These are phyloP conservation scores for Flaveria linearis DNA, from an alignment of 129 eudicot species.

Conservation along the genomic window DNA sequence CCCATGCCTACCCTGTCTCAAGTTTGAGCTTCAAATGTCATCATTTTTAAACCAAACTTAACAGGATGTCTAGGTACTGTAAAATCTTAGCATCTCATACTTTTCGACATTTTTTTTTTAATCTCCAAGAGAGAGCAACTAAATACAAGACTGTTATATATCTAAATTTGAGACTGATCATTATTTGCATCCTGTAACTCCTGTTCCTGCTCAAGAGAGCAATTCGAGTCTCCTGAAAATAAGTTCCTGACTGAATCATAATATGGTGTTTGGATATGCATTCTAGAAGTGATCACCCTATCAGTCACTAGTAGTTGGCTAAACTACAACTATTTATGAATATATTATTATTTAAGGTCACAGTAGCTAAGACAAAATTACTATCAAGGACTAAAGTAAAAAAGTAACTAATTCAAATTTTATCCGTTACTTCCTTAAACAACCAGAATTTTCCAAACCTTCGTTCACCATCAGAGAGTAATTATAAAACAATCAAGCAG, in stretches of 20 bases:
- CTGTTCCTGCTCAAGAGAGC: neutral
- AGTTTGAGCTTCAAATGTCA: constrained; percentile 8
- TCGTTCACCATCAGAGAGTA: neutral
- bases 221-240: neutral
- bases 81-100: neutral
- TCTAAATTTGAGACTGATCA: neutral
- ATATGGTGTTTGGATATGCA: constrained; percentile 5
- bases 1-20: constrained; percentile 11
- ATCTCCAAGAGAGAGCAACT: neutral
- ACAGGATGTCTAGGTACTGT: neutral
- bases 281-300: neutral
- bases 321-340: neutral
- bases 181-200: neutral
- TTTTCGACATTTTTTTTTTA: neutral
- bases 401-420: no score
- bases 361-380: neutral
- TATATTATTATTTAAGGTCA: constrained; percentile 2
- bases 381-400: neutral
- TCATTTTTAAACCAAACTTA: constrained; percentile 3
- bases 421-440: no score
- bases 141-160: neutral
- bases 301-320: neutral
- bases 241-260: neutral
- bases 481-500: neutral
- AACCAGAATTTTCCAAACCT: neutral